These are phyloP conservation scores for Biscogniauxia marginata DNA, from an alignment of 2,329 filamentous ascomycete species.

Conservation along the genomic window DNA sequence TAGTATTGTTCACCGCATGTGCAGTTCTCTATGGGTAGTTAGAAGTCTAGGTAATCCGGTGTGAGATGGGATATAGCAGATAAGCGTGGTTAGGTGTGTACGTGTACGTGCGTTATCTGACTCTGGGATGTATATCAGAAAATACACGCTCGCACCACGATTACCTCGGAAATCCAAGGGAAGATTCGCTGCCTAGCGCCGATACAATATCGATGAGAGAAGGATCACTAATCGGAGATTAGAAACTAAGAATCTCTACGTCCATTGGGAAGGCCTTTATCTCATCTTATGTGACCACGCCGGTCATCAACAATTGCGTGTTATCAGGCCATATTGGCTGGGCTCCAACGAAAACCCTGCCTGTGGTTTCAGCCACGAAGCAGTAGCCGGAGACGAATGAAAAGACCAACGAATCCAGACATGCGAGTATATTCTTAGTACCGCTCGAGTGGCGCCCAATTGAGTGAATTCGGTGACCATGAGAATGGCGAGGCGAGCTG, in stretches of 20 bases:
- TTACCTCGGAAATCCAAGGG: background rate
- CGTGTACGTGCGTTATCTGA: background rate
- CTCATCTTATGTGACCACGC: background rate
- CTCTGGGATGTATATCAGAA: background rate
- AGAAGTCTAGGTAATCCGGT: background rate
- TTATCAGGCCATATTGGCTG: background rate
- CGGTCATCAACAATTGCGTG: background rate
- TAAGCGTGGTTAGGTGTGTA: background rate
- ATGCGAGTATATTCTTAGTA: no score
- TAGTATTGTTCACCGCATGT: background rate
- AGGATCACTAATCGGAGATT: no score
- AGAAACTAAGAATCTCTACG: background rate
- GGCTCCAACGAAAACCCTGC: background rate
- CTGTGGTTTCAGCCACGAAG: background rate
- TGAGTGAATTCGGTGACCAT: no score
- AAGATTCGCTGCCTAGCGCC: background rate
- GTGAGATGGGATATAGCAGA: background rate
- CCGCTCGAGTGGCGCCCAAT: no score
- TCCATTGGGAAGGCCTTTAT: background rate
- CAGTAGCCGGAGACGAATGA: background rate
- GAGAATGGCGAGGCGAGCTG: no score
- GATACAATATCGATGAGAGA: background rate
- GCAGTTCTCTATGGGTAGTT: background rate
- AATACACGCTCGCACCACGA: background rate
- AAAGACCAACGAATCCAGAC: no score